A percentile compares a stretch with the other conserved stretches of the same genome.
phyloP scores from a whole-genome alignment of 2,329 filamentous ascomycete genomes.

The Neonectria coccinea region DNA sequence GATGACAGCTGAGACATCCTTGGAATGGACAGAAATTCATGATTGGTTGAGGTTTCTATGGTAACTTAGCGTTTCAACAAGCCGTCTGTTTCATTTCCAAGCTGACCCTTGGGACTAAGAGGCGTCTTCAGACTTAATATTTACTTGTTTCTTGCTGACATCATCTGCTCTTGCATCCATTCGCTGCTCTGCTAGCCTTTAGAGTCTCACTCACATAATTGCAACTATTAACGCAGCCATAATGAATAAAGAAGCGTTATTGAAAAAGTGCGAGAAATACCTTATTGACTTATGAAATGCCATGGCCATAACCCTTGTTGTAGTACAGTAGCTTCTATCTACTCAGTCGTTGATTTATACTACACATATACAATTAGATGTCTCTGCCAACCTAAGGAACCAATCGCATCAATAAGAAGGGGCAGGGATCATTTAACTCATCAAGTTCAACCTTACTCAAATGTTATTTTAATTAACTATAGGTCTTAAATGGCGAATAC shows the following conservation, averaged over 20 bases:
- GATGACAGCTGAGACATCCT: not conserved
- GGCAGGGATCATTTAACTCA: not conserved
- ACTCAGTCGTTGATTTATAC: not conserved
- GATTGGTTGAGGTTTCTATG: not conserved
- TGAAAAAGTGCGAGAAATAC: no score
- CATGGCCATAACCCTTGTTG: not conserved
- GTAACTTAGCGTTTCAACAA: not conserved
- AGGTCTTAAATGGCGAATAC: no score
- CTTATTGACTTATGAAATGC: no score
- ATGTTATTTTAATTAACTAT: not conserved
- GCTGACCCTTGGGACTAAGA: not conserved
- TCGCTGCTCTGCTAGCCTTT: no score
- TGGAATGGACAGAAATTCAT: not conserved
- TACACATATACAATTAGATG: no score
- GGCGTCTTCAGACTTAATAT: no score
- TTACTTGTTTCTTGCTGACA: no score
- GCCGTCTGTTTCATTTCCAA: not conserved
- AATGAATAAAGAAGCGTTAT: no score
- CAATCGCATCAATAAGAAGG: not conserved
- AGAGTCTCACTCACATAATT: no score
- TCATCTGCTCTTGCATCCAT: no score
- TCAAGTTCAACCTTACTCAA: not conserved
- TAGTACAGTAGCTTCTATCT: not conserved
- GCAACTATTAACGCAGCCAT: no score
- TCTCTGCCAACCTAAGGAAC: not conserved